Evolutionary conservation across 2,329 filamentous ascomycete genomes (phyloP), one percentile per base, ranked within the genome.

Genomic region (Thelonectria discophora): DNA sequence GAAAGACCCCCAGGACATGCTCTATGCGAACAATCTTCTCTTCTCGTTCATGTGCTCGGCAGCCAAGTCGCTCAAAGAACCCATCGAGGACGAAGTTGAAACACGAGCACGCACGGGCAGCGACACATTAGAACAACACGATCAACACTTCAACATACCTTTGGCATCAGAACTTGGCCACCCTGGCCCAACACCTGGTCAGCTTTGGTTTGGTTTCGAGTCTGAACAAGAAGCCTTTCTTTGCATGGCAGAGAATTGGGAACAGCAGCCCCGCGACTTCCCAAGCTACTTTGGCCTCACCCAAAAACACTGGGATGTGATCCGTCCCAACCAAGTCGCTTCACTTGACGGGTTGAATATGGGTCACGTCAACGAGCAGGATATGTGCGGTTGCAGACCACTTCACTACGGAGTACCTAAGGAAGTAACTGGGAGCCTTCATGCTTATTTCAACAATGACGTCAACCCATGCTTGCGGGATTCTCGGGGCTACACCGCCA

Each of bases 41-140:
- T 60, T 52, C 18, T 46, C 52, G 1, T 56, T 60, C 30, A 43
- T 60, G 30, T 20, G 40, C 17, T 56, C 58, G 12, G 40, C 47
- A 1, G 58, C 51, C 0, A 52, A 47, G 15, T 42, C 52, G 4
- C 12, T 21, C 1, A 12, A 13, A n/a, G 20, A 2, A 3, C 11
- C 37, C 2, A 27, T 56, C 0, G 5, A 11, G 3, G 34, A 12
- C 34, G 7, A 37, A 37, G 34, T 15, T 13, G 34, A 37, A 12
- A 13, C 15, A 15, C 34, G 34, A 15, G 15, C 34, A 37, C 12
- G 12, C 34, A 15, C 12, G 11, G 34, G 4, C 11, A 15, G 34
- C 34, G 9, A 30, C 5, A 5, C 5, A 30, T 30, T 8, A 5
- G 12, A 37, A 4, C 34, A 12, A 13, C 5, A 5, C 30, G 11